Percentiles rank a stretch among this genome's conserved stretches.
Conservation (phyloP, 2,329 filamentous ascomycete species). For the Neofusicoccum sp. region DNA sequence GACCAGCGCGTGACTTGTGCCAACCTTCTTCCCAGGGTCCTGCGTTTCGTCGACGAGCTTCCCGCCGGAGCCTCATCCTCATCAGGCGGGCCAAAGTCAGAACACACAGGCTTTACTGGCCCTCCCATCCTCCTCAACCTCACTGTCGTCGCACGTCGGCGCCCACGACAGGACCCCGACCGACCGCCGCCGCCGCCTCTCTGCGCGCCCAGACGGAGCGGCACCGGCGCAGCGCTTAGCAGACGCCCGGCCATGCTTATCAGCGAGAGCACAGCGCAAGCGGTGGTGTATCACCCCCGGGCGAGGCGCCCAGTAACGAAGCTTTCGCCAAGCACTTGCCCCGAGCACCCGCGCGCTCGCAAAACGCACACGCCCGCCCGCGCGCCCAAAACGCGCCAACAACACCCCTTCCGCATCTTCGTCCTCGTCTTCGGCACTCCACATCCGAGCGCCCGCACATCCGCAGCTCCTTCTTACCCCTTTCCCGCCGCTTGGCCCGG, state of each 20-base stretch:
- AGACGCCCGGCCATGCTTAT: neutral
- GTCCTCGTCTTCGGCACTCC: neutral
- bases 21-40: neutral
- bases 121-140: neutral
- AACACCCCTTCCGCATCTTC: neutral
- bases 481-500: slow-evolving; percentile 2
- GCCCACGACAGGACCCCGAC: neutral
- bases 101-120: neutral
- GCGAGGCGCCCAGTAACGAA: neutral
- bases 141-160: neutral
- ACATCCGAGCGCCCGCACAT: neutral
- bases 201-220: no score
- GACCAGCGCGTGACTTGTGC: neutral
- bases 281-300: neutral
- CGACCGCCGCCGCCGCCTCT: neutral
- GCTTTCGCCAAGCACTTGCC: slow-evolving; percentile 10
- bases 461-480: neutral
- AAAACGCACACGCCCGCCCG: neutral
- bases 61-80: neutral
- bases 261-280: no score
- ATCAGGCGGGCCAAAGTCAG: neutral
- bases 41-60: neutral
- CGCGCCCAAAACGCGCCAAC: neutral
- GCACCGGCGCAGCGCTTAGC: no score
- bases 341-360: neutral